Conservation (phyloP, 805 yeast species). For the Ogataea saltuana region DNA sequence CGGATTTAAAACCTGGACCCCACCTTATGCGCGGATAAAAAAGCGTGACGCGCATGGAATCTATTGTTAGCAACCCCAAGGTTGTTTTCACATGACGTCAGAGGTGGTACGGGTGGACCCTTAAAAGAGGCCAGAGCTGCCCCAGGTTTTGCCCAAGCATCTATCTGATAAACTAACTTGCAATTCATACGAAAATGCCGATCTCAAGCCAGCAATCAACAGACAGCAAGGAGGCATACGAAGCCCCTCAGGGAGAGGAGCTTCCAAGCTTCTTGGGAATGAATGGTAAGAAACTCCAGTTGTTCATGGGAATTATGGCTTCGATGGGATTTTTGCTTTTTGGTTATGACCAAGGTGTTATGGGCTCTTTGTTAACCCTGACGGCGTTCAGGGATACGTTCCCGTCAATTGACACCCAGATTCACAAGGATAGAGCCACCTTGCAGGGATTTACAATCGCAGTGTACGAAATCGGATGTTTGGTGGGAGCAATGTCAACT, state of each 20-base stretch:
- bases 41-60: too few relatives aligned
- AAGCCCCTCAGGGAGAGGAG: too few relatives aligned
- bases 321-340: conserved; percentile 42
- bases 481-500: conserved; percentile 44
- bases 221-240: too few relatives aligned
- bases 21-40: too few relatives aligned
- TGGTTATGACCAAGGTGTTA: conserved; percentile 56
- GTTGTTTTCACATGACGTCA: too few relatives aligned
- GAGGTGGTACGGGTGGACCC: too few relatives aligned
- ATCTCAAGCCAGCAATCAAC: too few relatives aligned
- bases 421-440: conserved; percentile 34
- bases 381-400: conserved; percentile 25
- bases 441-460: conserved; percentile 52
- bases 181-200: too few relatives aligned
- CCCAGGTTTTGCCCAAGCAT: not conserved
- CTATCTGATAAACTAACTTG: too few relatives aligned
- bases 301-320: conserved; percentile 24
- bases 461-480: conserved; percentile 51
- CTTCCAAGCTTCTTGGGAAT: conserved; percentile 18
- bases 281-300: conserved; percentile 23
- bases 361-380: conserved; percentile 38
- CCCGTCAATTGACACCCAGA: conserved; percentile 26
- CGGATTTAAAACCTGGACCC: too few relatives aligned
- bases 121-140: too few relatives aligned
- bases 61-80: too few relatives aligned